Percentiles rank a stretch among this genome's conserved stretches.
These are phyloP conservation scores for Astragalus membranaceus DNA, from an alignment of 306 rosid genomes.

Conservation along the genomic window DNA sequence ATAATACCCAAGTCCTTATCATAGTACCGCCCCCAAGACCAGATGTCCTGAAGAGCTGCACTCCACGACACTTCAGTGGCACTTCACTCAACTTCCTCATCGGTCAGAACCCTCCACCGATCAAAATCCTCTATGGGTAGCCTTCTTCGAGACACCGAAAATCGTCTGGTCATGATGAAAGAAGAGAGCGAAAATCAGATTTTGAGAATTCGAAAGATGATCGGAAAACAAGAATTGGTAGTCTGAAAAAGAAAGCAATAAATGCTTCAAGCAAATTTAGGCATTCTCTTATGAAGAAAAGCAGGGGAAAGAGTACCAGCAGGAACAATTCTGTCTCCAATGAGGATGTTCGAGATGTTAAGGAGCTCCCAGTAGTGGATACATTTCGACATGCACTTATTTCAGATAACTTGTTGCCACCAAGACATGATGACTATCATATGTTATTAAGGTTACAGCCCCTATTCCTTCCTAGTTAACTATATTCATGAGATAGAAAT, in stretches of 20 bases:
- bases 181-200: constrained; percentile 68
- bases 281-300: constrained; percentile 68
- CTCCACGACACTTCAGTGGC: too few species aligned
- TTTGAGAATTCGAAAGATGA: constrained; percentile 78
- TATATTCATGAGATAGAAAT: neutral
- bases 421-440: constrained; percentile 75
- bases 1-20: too few species aligned
- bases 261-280: constrained; percentile 80
- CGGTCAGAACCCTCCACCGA: too few species aligned
- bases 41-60: too few species aligned
- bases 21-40: too few species aligned
- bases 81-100: too few species aligned
- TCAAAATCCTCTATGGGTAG: too few species aligned
- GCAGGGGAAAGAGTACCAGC: constrained; percentile 40
- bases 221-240: constrained; percentile 58
- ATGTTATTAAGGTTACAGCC: constrained; percentile 58
- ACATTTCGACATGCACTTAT: constrained; percentile 65
- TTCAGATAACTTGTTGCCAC: constrained; percentile 61
- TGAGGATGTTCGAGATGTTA: constrained; percentile 78
- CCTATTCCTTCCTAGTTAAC: neutral
- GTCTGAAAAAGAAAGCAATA: constrained; percentile 71
- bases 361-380: constrained; percentile 72
- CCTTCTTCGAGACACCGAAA: too few species aligned
- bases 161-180: constrained; percentile 60
- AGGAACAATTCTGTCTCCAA: constrained; percentile 48